phyloP scores from a whole-genome alignment of 2,329 filamentous ascomycete species.

The Drechslerella coelobrocha region DNA sequence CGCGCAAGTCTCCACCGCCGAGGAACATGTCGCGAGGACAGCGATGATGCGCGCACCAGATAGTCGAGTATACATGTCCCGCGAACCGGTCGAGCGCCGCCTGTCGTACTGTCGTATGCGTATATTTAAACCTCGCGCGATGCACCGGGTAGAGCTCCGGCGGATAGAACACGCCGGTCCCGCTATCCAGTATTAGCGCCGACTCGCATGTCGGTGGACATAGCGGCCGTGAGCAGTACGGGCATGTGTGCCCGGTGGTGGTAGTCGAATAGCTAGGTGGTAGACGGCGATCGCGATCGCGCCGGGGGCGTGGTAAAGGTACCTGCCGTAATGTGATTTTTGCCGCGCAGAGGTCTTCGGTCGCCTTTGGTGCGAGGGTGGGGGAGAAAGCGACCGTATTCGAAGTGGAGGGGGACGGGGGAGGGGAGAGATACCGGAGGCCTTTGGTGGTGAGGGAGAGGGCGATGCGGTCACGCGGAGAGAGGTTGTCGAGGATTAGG shows the following conservation, averaged over 20 bases:
- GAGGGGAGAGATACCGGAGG: constrained; percentile 32
- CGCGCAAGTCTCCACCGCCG: too few species aligned
- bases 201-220: constrained; percentile 28
- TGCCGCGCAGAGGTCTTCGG: constrained; percentile 14
- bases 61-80: constrained; percentile 28
- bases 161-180: constrained; percentile 31
- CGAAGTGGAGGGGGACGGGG: constrained; percentile 7
- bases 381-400: too few species aligned
- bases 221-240: constrained; percentile 29
- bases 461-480: constrained; percentile 31
- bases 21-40: constrained; percentile 33
- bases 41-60: constrained; percentile 41
- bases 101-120: not conserved
- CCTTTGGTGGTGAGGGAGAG: constrained; percentile 33
- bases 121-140: constrained; percentile 24
- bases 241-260: constrained; percentile 17
- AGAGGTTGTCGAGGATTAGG: constrained; percentile 31
- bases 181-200: constrained; percentile 32
- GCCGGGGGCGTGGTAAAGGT: too few species aligned
- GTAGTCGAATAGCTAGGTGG: constrained; percentile 1
- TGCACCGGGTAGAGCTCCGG: constrained; percentile 22
- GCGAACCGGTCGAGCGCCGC: not conserved
- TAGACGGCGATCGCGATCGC: constrained; percentile 8
- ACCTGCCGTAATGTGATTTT: too few species aligned
- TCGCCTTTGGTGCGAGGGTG: too few species aligned